Evolutionary conservation across 192 early-diverging fungal species (phyloP).

Genomic region (Umbelopsis isabellina): DNA sequence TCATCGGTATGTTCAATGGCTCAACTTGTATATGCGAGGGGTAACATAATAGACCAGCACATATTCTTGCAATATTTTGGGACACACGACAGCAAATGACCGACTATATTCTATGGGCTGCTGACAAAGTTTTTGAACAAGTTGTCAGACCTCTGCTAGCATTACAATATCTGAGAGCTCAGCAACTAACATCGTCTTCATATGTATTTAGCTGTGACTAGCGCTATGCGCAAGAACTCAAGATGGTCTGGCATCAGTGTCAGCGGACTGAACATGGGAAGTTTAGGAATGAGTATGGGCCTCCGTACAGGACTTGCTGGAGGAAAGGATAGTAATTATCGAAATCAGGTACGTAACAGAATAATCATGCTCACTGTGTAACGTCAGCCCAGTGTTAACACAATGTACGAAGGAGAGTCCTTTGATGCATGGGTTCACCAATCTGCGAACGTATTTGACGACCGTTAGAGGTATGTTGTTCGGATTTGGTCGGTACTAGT

Average conservation of each 20-base stretch:
- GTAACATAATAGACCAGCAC: no score
- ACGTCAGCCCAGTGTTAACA: neutral
- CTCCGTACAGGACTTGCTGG: conserved; percentile 46
- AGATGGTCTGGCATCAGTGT: conserved; percentile 72
- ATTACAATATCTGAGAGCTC: no score
- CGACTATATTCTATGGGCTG: no score
- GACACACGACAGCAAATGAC: no score
- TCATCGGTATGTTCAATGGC: conserved; percentile 46
- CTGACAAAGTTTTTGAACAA: neutral
- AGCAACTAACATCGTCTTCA: neutral
- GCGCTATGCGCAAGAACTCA: conserved; percentile 81
- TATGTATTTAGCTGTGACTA: conserved; percentile 54
- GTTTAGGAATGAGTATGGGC: conserved; percentile 63
- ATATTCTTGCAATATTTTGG: no score
- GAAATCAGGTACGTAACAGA: conserved; percentile 46
- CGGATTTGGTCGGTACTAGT: neutral
- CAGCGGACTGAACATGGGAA: conserved; percentile 58
- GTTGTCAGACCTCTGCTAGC: no score
- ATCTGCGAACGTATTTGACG: conserved; percentile 61
- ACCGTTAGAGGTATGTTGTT: conserved; percentile 47
- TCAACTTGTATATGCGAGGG: neutral
- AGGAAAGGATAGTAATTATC: conserved; percentile 45
- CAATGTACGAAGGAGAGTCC: conserved; percentile 56
- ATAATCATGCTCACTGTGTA: neutral
- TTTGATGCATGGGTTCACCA: conserved; percentile 69